A percentile compares a stretch with the other conserved stretches of the same genome.
Conservation (phyloP, 495 filamentous ascomycete species). For the Penicillium arizonense region DNA sequence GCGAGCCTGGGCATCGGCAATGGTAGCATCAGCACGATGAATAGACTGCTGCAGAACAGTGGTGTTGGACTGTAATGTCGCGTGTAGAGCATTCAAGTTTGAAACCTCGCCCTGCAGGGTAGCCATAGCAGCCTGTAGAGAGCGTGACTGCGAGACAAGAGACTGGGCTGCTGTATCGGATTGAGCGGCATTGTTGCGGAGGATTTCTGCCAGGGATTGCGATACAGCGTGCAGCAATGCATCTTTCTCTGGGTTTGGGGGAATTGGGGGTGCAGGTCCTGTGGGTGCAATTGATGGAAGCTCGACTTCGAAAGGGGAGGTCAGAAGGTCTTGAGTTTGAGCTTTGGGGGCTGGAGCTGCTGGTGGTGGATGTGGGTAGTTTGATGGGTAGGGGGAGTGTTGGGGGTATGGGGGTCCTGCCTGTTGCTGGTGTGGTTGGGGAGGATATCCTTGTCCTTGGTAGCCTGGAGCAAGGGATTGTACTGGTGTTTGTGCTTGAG, state of each 20-base stretch:
- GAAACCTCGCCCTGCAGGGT: conserved; percentile 69
- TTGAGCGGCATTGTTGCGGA: conserved; percentile 60
- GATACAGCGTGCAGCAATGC: conserved; percentile 77
- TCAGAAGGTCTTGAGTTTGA: conserved; percentile 66
- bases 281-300: conserved; percentile 58
- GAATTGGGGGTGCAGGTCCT: conserved; percentile 75
- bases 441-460: conserved; percentile 3
- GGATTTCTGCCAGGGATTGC: conserved; percentile 60
- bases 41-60: conserved; percentile 72
- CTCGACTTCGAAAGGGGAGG: conserved; percentile 63
- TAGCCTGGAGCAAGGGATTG: conserved; percentile 15
- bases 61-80: conserved; percentile 73
- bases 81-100: conserved; percentile 64
- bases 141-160: conserved; percentile 73
- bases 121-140: conserved; percentile 65
- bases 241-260: conserved; percentile 96
- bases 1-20: conserved; percentile 57
- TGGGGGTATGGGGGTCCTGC: conserved; percentile 15
- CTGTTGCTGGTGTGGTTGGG: conserved; percentile 19
- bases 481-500: conserved; percentile 6
- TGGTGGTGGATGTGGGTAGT: conserved; percentile 14
- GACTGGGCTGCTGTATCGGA: conserved; percentile 70
- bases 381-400: conserved; percentile 17
- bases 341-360: conserved; percentile 40
- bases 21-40: conserved; percentile 73